Base-by-base conservation (phyloP, 352 stramenopile species). In the Globisporangium rhizosaccharum region DNA sequence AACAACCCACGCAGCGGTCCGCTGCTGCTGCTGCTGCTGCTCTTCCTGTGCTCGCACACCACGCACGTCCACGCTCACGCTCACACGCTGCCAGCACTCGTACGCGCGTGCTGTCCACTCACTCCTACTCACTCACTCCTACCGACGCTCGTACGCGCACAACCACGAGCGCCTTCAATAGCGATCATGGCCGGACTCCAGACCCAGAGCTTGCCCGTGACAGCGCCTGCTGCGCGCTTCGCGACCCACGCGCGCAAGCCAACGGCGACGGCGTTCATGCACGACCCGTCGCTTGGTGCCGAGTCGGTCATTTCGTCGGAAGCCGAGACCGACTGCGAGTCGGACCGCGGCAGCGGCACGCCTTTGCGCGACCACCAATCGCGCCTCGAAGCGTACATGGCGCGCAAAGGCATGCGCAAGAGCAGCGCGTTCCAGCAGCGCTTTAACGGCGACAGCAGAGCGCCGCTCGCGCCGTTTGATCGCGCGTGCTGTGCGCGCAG, bases 311-410 rank as follows among this genome's bases (percentile, higher is more conserved):
- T 71, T 44, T 71, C 76, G 25, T 88, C 79, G 30, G 71, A 82
- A 42, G 76, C 87, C 39, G 79, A 89, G 59, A 89, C 79, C 9
- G 76, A 89, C 71, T 82, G 71, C 63, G 79, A 89, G 57, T 85
- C 76, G 54, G 76, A 87, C 46, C 73, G 69, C 26, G 75, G 68
- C 48, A 75, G 71, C 63, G 65, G 66, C 67, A 79, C 66, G 20
- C 71, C 76, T 0, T 68, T 66, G 63, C 70, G 68, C 58, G 74
- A 80, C 48, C 72, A 82, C 51, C 61, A 79, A 59, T 62, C 75
- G 61, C 72, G 79, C 56, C 75, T 82, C 66, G 59, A 77, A 28
- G 67, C 50, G 46, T 79, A 81, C 69, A 76, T 77, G 49, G 62
- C 59, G 45, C 63, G 67, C 36, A 72, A 72, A 50, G 60, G 42